Evolutionary conservation across 129 eudicot genomes (phyloP).

Genomic region (Chrysanthemum makinoi): DNA sequence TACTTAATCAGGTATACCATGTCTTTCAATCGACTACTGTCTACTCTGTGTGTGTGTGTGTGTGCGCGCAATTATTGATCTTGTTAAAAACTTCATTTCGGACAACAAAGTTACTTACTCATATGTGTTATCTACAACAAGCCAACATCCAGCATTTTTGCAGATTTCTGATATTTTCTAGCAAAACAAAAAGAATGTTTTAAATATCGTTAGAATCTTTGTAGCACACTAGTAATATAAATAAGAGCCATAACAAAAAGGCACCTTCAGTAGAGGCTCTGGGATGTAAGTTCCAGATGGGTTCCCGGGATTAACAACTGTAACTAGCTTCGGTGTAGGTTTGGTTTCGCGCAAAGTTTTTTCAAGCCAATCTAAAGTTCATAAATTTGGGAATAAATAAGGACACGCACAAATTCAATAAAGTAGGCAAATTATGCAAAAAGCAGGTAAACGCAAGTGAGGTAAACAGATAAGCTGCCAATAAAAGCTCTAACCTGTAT

Average conservation of each 20-base stretch:
- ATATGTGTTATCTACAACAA: conserved; percentile 93
- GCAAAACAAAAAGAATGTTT: conserved; percentile 21
- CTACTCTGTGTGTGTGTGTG: not conserved
- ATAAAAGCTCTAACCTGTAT: conserved; percentile 61
- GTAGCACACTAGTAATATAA: not conserved
- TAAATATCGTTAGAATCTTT: conserved; percentile 20
- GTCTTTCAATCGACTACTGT: not conserved
- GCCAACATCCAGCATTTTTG: conserved; percentile 95
- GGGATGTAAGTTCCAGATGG: conserved; percentile 99
- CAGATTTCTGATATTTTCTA: conserved; percentile 93
- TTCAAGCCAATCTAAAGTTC: conserved; percentile 81
- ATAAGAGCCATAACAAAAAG: conserved; percentile 18
- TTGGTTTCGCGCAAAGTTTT: conserved; percentile 63
- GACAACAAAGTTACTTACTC: conserved; percentile 61
- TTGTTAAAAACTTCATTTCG: not conserved
- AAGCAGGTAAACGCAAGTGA: not conserved
- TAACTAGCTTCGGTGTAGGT: conserved; percentile 97
- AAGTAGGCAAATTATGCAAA: not conserved
- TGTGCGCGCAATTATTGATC: not conserved
- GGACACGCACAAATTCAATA: conserved; percentile 14
- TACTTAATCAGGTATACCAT: not conserved
- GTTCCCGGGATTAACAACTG: conserved; percentile 97
- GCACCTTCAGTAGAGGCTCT: conserved; percentile 86
- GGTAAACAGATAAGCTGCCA: not conserved
- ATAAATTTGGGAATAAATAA: conserved; percentile 19